Conservation (phyloP, 495 filamentous ascomycete species). For the Glonium stellatum region DNA sequence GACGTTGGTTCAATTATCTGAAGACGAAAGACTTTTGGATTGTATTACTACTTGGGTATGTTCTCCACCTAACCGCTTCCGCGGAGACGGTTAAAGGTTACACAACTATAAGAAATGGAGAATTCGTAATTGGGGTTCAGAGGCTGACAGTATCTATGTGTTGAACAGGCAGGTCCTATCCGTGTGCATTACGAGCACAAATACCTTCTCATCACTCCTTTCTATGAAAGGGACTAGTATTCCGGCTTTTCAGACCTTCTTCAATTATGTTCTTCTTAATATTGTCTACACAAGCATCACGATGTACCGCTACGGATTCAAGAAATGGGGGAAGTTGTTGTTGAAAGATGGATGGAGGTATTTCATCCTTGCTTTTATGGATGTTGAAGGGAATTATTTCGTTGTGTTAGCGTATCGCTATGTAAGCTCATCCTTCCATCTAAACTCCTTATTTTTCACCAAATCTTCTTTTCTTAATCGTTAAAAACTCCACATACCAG, state of each 20-base stretch:
- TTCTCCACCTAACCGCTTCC: conserved; percentile 5
- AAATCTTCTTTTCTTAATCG: background rate
- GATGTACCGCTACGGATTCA: conserved; percentile 72
- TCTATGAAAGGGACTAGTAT: conserved; percentile 63
- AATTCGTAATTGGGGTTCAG: background rate
- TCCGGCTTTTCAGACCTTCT: conserved; percentile 94
- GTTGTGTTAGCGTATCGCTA: conserved; percentile 90
- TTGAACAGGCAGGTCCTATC: conserved; percentile 67
- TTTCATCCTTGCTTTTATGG: conserved; percentile 81
- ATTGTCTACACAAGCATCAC: conserved; percentile 76
- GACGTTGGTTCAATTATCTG: conserved; percentile 68
- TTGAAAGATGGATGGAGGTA: conserved; percentile 83
- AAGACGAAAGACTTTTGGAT: conserved; percentile 81
- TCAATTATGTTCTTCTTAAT: conserved; percentile 84
- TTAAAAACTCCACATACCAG: background rate
- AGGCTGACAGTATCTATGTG: background rate
- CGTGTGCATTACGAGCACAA: conserved; percentile 80
- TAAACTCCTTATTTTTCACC: background rate
- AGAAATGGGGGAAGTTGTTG: conserved; percentile 57
- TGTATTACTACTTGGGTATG: conserved; percentile 67
- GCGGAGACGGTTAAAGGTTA: conserved; percentile 5
- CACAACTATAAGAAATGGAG: background rate
- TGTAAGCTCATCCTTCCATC: conserved; percentile 13
- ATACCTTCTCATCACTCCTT: conserved; percentile 79
- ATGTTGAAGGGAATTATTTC: conserved; percentile 97